Conservation (phyloP, 192 early-diverging fungal species). For the Coemansia sp. region DNA sequence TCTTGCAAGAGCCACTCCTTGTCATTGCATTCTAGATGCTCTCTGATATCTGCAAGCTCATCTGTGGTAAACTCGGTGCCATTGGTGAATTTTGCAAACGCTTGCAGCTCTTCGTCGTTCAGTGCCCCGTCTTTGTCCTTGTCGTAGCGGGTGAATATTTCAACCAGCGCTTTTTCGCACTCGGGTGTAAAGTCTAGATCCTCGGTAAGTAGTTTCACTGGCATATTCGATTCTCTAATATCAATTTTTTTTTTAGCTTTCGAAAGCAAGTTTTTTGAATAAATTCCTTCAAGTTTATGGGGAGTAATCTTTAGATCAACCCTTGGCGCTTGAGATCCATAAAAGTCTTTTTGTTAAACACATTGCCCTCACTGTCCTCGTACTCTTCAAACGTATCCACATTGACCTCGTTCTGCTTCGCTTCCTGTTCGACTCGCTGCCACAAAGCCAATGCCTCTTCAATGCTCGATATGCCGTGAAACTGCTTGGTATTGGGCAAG, state of each 20-base stretch:
- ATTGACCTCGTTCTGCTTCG: constrained; percentile 65
- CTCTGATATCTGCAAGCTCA: constrained; percentile 61
- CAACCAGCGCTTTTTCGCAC: constrained; percentile 53
- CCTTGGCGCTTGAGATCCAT: constrained; percentile 82
- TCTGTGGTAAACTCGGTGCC: constrained; percentile 52
- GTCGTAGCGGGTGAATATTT: constrained; percentile 66
- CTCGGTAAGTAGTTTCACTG: constrained; percentile 42
- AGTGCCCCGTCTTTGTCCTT: constrained; percentile 59
- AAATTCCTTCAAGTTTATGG: too few species aligned
- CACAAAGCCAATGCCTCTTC: constrained; percentile 84
- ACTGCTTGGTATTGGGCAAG: constrained; percentile 84
- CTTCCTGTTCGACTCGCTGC: constrained; percentile 74
- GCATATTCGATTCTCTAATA: constrained; percentile 11
- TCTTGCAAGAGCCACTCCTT: constrained; percentile 59
- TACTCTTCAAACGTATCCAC: constrained; percentile 88
- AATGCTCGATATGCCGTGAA: constrained; percentile 87
- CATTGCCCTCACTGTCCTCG: constrained; percentile 79
- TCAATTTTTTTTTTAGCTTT: too few species aligned
- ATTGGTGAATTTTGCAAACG: constrained; percentile 60
- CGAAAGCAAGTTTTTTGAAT: too few species aligned
- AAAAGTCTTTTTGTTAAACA: constrained; percentile 84
- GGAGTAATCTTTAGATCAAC: constrained; percentile 54
- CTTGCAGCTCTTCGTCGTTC: constrained; percentile 55
- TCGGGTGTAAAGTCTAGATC: constrained; percentile 54
- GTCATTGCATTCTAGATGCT: constrained; percentile 63